Evolutionary conservation across 2,329 filamentous ascomycete species (phyloP).

Genomic region (Neurospora crassa): DNA sequence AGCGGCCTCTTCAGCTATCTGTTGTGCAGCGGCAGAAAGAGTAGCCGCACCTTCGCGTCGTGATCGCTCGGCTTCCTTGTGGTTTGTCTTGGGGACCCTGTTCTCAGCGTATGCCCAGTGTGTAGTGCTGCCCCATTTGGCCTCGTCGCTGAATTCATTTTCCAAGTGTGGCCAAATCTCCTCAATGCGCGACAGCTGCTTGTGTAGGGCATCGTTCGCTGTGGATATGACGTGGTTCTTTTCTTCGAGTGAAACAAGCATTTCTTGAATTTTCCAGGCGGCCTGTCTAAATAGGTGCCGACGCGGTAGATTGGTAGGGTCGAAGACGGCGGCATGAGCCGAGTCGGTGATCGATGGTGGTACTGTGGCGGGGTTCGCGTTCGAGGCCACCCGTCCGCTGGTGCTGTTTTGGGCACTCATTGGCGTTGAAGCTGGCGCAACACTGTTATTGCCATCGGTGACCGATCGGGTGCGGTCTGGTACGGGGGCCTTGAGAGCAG

Average conservation of each 20-base stretch:
- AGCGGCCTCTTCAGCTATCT: conserved; percentile 74
- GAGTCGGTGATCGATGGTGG: conserved; percentile 32
- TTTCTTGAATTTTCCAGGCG: conserved; percentile 67
- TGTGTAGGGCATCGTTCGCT: conserved; percentile 79
- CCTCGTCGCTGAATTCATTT: conserved; percentile 85
- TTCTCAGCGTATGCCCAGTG: conserved; percentile 96
- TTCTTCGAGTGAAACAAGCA: conserved; percentile 87
- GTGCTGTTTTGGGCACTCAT: conserved; percentile 42
- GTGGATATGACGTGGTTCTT: conserved; percentile 96
- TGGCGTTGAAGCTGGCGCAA: conserved; percentile 33
- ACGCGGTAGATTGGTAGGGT: conserved; percentile 51
- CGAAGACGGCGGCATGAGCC: conserved; percentile 36
- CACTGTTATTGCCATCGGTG: conserved; percentile 34
- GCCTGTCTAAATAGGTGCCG: conserved; percentile 71
- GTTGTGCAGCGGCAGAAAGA: conserved; percentile 66
- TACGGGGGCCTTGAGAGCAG: conserved; percentile 43
- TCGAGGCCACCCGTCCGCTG: conserved; percentile 26
- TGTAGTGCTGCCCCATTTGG: conserved; percentile 79
- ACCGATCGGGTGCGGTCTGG: conserved; percentile 33
- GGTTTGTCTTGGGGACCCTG: conserved; percentile 51
- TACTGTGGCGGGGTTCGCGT: conserved; percentile 26
- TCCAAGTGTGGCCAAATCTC: conserved; percentile 81
- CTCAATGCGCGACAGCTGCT: conserved; percentile 76
- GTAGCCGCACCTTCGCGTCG: conserved; percentile 69
- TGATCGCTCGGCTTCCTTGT: conserved; percentile 59